These are phyloP conservation scores for Penstemon eatonii DNA, from an alignment of 257 asterid genomes.

Conservation along the genomic window DNA sequence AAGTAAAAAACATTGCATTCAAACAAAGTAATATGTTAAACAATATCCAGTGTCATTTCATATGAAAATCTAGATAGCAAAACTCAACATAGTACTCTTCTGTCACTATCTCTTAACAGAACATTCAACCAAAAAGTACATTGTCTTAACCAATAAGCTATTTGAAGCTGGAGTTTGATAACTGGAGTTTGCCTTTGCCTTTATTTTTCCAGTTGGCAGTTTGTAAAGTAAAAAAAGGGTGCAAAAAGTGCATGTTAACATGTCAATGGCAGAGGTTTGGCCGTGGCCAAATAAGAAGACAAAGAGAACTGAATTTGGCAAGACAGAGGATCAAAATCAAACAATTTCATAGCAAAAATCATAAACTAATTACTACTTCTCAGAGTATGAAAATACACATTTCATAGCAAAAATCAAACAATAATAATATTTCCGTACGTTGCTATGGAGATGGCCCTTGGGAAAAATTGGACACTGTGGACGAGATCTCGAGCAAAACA, in stretches of 20 bases:
- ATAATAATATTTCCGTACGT: not conserved
- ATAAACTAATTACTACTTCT: not conserved
- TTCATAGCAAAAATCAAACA: constrained; percentile 10
- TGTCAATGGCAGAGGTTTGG: constrained; percentile 10
- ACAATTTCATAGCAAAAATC: too few species aligned
- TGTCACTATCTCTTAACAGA: too few species aligned
- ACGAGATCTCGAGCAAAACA: too few species aligned
- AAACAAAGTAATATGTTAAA: too few species aligned
- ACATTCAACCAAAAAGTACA: too few species aligned
- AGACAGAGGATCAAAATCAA: not conserved
- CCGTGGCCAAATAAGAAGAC: not conserved
- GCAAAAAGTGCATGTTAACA: constrained; percentile 21
- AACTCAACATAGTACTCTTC: too few species aligned
- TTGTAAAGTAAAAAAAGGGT: constrained; percentile 18
- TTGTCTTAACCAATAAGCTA: too few species aligned
- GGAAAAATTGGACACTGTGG: not conserved
- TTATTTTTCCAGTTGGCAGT: constrained; percentile 15
- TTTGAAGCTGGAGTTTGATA: too few species aligned
- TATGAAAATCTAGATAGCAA: too few species aligned
- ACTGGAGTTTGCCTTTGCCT: not conserved
- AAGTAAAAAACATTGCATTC: too few species aligned
- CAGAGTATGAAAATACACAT: constrained; percentile 20
- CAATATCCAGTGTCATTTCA: too few species aligned
- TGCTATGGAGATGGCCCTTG: constrained; percentile 8
- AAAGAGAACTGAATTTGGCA: constrained; percentile 14